Evolutionary conservation across 2,329 filamentous ascomycete species (phyloP), one percentile per base, ranked within the genome.

Genomic region (Aspergillus brunneoviolaceus): DNA sequence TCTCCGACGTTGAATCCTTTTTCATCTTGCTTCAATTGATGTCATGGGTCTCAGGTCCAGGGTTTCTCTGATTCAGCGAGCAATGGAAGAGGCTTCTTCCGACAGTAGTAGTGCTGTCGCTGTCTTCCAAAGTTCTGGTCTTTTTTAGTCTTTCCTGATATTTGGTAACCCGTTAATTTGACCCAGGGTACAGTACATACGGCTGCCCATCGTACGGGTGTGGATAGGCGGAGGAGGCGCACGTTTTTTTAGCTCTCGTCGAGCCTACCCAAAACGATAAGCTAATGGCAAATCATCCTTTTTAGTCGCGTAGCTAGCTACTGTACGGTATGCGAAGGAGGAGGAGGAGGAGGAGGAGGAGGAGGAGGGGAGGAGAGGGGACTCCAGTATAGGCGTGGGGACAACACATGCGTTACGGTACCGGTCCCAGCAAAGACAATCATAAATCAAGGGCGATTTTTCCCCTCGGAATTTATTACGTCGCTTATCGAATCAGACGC

Each of bases 211-310:
- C 50, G 47, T 58, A 51, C 55, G 51, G 51, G 31, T n/a, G 42
- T 39, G 42, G 52, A 49, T 11, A 45, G 57, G 57, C 45, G 58
- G 52, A 54, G 55, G 27, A 39, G 60, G 48, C 55, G 54, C 56
- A 64, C 55, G 60, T 64, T 65, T 56, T 61, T 63, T 65, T 63
- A 63, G 61, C 59, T 60, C 59, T 65, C 60, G 62, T 66, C 56
- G 59, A 66, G 59, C 39, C 62, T 63, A 62, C 63, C 61, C 11
- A 62, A 63, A 65, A 59, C 27, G 53, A 57, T 58, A 29, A 51
- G 31, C 62, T 62, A 61, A 58, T 60, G 51, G 62, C 55, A 55
- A 60, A 64, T 60, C 62, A 62, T 62, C 52, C 48, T 53, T 56
- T 5, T 42, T 42, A 45, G 39, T 45, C 16, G n/a, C 27, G 3